phyloP scores from a whole-genome alignment of 1,284 basidiomycete species.

The Agaricales sp. region DNA sequence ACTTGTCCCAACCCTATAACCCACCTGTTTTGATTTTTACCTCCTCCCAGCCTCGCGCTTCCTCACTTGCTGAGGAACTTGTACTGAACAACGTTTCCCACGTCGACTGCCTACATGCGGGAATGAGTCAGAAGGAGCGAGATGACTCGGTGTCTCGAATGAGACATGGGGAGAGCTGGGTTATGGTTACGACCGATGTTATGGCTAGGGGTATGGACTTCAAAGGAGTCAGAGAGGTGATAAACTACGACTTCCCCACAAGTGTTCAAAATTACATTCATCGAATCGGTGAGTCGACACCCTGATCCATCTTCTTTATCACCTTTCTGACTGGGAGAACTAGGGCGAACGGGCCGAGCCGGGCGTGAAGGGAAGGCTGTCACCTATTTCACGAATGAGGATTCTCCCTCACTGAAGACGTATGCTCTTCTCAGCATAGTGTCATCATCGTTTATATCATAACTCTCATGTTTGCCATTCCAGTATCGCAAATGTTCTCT shows the following conservation, averaged over 20 bases:
- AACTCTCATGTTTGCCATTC: constrained; percentile 9
- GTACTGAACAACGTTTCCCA: constrained; percentile 76
- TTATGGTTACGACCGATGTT: constrained; percentile 89
- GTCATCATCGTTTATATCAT: neutral
- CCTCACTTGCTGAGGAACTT: constrained; percentile 84
- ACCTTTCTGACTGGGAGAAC: neutral
- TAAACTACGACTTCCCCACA: constrained; percentile 96
- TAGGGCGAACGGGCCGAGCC: constrained; percentile 88
- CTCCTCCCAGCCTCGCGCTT: constrained; percentile 85
- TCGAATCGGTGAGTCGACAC: constrained; percentile 60
- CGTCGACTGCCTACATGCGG: constrained; percentile 89
- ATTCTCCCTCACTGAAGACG: constrained; percentile 87
- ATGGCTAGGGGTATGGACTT: constrained; percentile 98
- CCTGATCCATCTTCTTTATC: constrained; percentile 7
- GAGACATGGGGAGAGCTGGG: constrained; percentile 83
- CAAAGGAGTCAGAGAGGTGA: constrained; percentile 87
- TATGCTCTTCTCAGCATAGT: constrained; percentile 28
- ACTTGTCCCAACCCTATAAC: constrained; percentile 79
- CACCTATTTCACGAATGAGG: constrained; percentile 94
- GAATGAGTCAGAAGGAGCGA: constrained; percentile 78
- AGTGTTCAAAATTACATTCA: constrained; percentile 94
- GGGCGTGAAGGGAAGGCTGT: constrained; percentile 87
- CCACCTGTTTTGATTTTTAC: constrained; percentile 93
- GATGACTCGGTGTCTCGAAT: constrained; percentile 82
- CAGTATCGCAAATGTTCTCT: constrained; percentile 91